Conservation (phyloP, 345 rosid species). For the Citrus trifoliata region DNA sequence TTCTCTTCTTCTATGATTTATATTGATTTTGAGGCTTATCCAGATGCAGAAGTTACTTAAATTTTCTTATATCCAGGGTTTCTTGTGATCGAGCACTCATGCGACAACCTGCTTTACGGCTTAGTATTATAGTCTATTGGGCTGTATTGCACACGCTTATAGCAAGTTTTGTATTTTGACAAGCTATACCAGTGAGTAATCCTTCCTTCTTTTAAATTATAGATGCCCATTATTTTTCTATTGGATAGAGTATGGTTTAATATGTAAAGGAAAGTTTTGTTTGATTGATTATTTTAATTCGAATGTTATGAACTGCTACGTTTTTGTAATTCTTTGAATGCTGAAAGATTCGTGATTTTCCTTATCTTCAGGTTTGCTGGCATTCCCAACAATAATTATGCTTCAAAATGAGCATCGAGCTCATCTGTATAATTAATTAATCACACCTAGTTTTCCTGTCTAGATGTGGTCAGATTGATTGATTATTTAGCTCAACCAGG, state of each 20-base stretch:
- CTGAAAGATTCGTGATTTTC: neutral
- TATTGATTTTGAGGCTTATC: neutral
- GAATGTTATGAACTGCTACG: neutral
- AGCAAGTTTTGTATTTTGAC: constrained; percentile 65
- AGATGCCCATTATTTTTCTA: neutral
- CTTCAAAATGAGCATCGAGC: neutral
- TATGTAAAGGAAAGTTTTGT: neutral
- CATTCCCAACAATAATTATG: neutral
- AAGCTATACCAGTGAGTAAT: constrained; percentile 37
- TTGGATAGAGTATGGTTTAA: neutral
- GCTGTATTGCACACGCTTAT: constrained; percentile 79
- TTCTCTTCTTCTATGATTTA: neutral
- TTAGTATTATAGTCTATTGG: constrained; percentile 84
- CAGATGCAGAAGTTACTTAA: constrained; percentile 1
- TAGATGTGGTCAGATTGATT: constrained; percentile 24
- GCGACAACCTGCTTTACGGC: constrained; percentile 88
- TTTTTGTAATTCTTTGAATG: neutral
- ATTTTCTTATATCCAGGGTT: constrained; percentile 47
- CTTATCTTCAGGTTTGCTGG: constrained; percentile 23
- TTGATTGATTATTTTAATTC: neutral
- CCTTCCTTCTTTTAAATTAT: neutral
- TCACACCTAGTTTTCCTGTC: neutral
- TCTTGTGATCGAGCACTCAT: constrained; percentile 92
- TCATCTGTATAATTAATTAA: neutral
- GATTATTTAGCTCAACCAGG: constrained; percentile 39